Evolutionary conservation across 2,329 filamentous ascomycete species (phyloP), one percentile per base, ranked within the genome.

Genomic region (Hortaea werneckii): DNA sequence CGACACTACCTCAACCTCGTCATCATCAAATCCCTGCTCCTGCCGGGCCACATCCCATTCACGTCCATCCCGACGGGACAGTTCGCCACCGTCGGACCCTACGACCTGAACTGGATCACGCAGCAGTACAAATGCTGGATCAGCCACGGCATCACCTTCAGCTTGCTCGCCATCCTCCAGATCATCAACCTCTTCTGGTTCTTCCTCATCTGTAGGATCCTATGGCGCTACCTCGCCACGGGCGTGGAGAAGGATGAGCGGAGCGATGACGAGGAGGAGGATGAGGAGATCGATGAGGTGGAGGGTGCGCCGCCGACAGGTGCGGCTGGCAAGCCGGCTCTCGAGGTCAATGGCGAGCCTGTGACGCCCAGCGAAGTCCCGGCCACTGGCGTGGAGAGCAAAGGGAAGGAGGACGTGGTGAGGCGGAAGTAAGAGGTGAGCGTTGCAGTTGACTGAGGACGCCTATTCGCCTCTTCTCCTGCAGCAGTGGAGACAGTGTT

Each of bases 1-100:
- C 87, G 89, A 45, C 89, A 96, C 69, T 87, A 81, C 68, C 73
- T 88, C 62, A 90, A 90, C 69, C 74, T 90, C 42, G 74, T 75
- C 59, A 87, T 92, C 65, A 74, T 92, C 59, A 80, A 72, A 66
- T 85, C 83, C 32, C 76, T 88, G 50, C 78, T 88, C 58, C 85
- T 80, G 56, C 42, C 47, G n/a, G 32, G 32, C 32, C 8, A 35
- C 8, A 41, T 49, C 27, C 46, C 47, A 12, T 46, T 43, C 37
- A 46, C 48, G 6, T 12, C 8, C 35, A 32, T 41, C 35, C 41
- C 9, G 6, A 43, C 40, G 7, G 49, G 49, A 46, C 78, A 87
- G 60, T 88, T 86, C 69, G 72, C 75, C 57, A 85, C 81, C 41
- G 71, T 89, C 48, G 85, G 85, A 1, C 82, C 83, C 38, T 89